Percentiles rank a stretch among this genome's conserved stretches.
Evolutionary conservation across 2,329 filamentous ascomycete species (phyloP).

Genomic region (Aspergillus sp.): DNA sequence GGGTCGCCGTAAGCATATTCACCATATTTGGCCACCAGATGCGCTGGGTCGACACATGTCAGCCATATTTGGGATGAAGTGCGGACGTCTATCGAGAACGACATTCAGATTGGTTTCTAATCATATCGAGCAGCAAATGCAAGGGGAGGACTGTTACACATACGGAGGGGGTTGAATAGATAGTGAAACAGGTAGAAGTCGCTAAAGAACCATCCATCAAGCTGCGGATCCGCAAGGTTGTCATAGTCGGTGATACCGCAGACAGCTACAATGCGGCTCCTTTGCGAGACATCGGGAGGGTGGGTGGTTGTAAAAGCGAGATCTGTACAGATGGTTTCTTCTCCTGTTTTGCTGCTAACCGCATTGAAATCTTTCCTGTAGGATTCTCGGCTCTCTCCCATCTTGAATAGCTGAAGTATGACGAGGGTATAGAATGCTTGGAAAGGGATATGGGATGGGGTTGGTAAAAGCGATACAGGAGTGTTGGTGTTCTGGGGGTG

Average conservation of each 20-base stretch:
- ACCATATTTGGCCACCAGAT: constrained; percentile 4
- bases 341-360: no score
- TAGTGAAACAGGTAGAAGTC: constrained; percentile 6
- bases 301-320: neutral
- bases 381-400: no score
- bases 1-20: constrained; percentile 14
- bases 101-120: no score
- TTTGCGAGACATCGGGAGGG: neutral
- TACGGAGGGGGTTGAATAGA: constrained; percentile 3
- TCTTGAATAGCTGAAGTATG: no score
- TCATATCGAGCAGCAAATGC: neutral
- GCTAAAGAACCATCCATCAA: constrained; percentile 5
- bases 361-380: no score
- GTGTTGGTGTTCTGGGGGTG: no score
- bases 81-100: neutral
- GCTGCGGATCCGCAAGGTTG: neutral
- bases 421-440: no score
- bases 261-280: neutral
- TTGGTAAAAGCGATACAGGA: no score
- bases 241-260: neutral
- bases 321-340: neutral
- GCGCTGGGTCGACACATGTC: neutral
- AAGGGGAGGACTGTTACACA: neutral
- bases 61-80: constrained; percentile 5
- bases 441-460: no score